Percentiles rank a stretch among this genome's conserved stretches.
Evolutionary conservation across 352 stramenopile species (phyloP).

Genomic region (Globisporangium splendens): DNA sequence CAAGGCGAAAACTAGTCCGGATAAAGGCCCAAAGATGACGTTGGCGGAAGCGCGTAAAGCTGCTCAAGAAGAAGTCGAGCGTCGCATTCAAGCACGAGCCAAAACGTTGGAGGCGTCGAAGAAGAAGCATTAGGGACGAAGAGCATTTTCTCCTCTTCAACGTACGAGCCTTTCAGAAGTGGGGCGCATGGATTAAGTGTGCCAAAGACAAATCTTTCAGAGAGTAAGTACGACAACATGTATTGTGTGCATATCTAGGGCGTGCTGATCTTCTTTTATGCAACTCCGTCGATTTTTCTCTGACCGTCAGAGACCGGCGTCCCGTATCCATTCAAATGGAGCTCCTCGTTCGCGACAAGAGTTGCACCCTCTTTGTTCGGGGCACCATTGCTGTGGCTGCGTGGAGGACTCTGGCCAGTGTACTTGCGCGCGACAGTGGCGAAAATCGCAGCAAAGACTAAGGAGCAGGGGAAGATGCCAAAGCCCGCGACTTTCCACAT

Average conservation of each 20-base stretch:
- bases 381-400: constrained; percentile 9
- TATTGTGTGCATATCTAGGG: too few relatives aligned
- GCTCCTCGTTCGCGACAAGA: too few relatives aligned
- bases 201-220: too few relatives aligned
- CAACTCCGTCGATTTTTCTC: too few relatives aligned
- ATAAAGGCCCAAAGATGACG: constrained; percentile 37
- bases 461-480: constrained; percentile 39
- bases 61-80: constrained; percentile 70
- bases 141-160: too few relatives aligned
- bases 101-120: constrained; percentile 51
- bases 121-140: constrained; percentile 54
- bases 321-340: too few relatives aligned
- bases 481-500: constrained; percentile 67
- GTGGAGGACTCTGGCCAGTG: constrained; percentile 11
- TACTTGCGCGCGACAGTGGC: constrained; percentile 36
- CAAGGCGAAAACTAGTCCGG: constrained; percentile 31
- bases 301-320: too few relatives aligned
- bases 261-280: too few relatives aligned
- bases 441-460: constrained; percentile 44
- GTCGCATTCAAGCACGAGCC: constrained; percentile 60
- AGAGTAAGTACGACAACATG: too few relatives aligned
- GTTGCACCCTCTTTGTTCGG: too few relatives aligned
- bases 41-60: constrained; percentile 60
- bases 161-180: too few relatives aligned
- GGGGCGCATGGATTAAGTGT: too few relatives aligned